Evolutionary conservation across 1,284 basidiomycete species (phyloP).

Genomic region (Coniferiporia sulphurascens): DNA sequence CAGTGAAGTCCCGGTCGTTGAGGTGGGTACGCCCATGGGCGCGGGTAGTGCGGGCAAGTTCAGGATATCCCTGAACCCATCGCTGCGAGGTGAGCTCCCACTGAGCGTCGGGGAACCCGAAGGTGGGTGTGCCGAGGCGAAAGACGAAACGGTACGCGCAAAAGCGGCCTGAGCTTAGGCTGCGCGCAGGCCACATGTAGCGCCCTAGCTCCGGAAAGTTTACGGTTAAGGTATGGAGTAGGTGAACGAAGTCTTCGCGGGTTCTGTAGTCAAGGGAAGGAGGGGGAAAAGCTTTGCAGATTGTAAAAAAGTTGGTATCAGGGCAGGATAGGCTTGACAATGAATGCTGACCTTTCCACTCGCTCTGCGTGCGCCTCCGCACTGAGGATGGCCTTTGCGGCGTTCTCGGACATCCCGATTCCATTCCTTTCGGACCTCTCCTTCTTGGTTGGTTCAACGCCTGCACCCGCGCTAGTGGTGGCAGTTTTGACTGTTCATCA

Average conservation of each 20-base stretch:
- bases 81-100: background rate
- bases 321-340: background rate
- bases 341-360: conserved; percentile 34
- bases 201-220: conserved; percentile 51
- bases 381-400: conserved; percentile 37
- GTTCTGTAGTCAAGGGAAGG: conserved; percentile 24
- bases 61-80: background rate
- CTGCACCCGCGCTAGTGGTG: conserved; percentile 22
- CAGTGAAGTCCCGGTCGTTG: background rate
- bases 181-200: conserved; percentile 43
- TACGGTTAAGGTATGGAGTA: conserved; percentile 43
- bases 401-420: conserved; percentile 25
- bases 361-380: conserved; percentile 44
- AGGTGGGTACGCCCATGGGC: background rate
- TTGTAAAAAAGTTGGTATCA: background rate
- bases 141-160: conserved; percentile 40
- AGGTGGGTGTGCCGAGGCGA: no score
- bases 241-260: conserved; percentile 52
- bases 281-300: no score
- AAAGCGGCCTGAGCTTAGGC: conserved; percentile 49
- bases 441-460: conserved; percentile 18
- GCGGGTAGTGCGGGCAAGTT: no score
- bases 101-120: conserved; percentile 9
- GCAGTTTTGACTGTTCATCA: conserved; percentile 2
- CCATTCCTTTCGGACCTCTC: background rate